These are phyloP conservation scores for Dimocarpus longan DNA, from an alignment of 345 rosid genomes.

Conservation along the genomic window DNA sequence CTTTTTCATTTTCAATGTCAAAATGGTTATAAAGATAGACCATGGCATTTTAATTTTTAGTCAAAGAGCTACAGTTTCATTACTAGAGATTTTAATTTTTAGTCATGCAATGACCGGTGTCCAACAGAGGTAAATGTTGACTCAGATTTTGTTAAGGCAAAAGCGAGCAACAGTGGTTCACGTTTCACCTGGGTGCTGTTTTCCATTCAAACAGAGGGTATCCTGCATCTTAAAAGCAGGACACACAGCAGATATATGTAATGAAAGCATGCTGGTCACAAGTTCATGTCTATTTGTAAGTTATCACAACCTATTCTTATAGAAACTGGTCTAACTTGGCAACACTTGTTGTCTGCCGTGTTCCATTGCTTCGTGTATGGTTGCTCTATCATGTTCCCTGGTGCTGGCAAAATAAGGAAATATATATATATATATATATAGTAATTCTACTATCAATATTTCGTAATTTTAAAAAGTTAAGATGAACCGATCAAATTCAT, in stretches of 20 bases:
- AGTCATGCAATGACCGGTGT: not conserved
- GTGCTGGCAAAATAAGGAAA: conserved; percentile 49
- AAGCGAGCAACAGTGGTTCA: not conserved
- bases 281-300: not conserved
- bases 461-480: too few species aligned
- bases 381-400: conserved; percentile 98
- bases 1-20: too few species aligned
- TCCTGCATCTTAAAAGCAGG: not conserved
- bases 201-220: not conserved
- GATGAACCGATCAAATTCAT: too few species aligned
- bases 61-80: not conserved
- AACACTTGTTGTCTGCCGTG: conserved; percentile 96
- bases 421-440: not conserved
- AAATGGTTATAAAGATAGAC: too few species aligned
- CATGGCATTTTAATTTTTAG: not conserved
- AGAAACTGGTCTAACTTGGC: conserved; percentile 66
- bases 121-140: not conserved
- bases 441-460: too few species aligned
- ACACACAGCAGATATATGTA: not conserved
- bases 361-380: conserved; percentile 99
- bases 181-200: not conserved
- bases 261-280: not conserved
- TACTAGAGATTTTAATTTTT: not conserved
- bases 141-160: not conserved
- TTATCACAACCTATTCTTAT: not conserved